Conservation (phyloP, 176 grass and related monocot species). For the Cenchrus purpureus region DNA sequence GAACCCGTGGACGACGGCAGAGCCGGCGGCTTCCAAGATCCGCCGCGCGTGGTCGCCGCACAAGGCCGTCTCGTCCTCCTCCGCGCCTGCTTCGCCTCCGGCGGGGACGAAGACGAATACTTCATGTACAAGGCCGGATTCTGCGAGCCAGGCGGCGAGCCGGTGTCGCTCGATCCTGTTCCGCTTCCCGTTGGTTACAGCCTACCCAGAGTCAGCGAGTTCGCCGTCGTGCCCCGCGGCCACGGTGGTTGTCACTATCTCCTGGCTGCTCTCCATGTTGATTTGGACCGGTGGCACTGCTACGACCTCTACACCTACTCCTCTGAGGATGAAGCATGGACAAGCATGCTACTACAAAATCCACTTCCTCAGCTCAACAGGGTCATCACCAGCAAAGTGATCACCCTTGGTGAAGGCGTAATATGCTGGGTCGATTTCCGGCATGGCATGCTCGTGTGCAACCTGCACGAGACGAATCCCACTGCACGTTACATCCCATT, state of each 20-base stretch:
- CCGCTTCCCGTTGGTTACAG: background rate
- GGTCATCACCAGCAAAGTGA: background rate
- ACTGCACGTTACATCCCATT: background rate
- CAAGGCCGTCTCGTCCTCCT: too few relatives aligned
- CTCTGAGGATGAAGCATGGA: background rate
- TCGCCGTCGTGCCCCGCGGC: background rate
- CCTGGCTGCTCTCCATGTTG: background rate
- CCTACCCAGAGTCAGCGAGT: background rate
- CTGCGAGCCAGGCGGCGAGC: background rate
- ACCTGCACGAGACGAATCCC: background rate
- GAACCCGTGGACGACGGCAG: too few relatives aligned
- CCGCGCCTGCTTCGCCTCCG: too few relatives aligned
- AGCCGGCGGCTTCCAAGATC: too few relatives aligned
- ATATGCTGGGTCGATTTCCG: background rate
- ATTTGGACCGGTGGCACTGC: fast-evolving
- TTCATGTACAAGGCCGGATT: background rate
- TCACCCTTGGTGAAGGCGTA: background rate
- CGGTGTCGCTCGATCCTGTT: background rate
- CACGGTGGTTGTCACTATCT: background rate
- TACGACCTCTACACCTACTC: background rate
- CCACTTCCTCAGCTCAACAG: background rate
- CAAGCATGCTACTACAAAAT: background rate
- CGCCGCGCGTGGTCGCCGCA: background rate
- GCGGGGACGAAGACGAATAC: background rate
- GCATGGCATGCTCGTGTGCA: background rate